phyloP scores from a whole-genome alignment of 495 filamentous ascomycete species.

The Podospora sp. region DNA sequence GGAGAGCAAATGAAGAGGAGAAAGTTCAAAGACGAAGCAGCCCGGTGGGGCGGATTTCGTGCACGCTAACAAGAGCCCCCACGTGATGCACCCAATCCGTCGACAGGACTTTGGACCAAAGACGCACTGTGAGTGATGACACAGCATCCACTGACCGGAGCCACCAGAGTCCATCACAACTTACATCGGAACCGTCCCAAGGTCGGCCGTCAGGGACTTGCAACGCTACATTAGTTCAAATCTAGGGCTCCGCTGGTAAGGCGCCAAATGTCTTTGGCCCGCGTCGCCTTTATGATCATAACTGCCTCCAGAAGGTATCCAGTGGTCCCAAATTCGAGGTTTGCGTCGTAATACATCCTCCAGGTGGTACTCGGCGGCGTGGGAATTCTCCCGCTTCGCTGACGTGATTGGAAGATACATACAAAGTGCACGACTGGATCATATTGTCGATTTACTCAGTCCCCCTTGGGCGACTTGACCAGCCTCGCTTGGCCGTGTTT shows the following conservation, averaged over 20 bases:
- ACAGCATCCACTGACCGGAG: not conserved
- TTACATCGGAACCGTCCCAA: not conserved
- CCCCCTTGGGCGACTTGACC: not conserved
- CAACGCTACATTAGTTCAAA: not conserved
- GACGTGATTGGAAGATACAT: not conserved
- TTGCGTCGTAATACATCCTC: too few species aligned
- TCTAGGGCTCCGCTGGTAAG: not conserved
- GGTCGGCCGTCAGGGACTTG: not conserved
- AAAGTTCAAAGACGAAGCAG: constrained; percentile 34
- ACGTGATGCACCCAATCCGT: constrained; percentile 31
- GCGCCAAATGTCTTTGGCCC: not conserved
- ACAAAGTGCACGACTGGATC: not conserved
- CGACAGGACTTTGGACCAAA: not conserved
- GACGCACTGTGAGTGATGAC: not conserved
- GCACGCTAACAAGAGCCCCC: constrained; percentile 26
- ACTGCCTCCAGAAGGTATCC: not conserved
- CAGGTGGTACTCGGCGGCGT: not conserved
- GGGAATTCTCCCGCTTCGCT: not conserved
- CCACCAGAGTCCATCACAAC: not conserved
- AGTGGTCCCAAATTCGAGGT: not conserved
- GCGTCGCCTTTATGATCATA: not conserved
- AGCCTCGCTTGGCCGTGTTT: not conserved
- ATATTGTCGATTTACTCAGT: not conserved
- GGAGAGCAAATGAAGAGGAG: constrained; percentile 37
- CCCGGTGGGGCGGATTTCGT: constrained; percentile 27